Evolutionary conservation across 1,284 basidiomycete species (phyloP).

Genomic region (Leccinum angustisporum): DNA sequence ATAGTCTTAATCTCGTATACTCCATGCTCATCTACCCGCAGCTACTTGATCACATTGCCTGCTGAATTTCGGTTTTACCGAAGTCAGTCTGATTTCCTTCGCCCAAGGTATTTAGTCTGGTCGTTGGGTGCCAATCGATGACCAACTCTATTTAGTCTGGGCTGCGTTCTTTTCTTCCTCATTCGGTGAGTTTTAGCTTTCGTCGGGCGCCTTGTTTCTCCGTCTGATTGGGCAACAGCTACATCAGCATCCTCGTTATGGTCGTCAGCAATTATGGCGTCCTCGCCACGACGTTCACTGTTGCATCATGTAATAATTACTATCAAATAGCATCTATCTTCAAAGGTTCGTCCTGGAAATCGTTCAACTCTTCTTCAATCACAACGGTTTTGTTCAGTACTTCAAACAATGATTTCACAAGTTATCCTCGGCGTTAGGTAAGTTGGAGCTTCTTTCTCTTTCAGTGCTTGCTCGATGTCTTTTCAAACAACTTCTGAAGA

Average conservation of each 20-base stretch:
- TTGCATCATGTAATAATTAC: constrained; percentile 28
- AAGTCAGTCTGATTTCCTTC: constrained; percentile 32
- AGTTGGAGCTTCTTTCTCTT: not conserved
- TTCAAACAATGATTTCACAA: constrained; percentile 39
- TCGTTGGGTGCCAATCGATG: not conserved
- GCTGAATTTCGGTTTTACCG: constrained; percentile 43
- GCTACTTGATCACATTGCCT: constrained; percentile 42
- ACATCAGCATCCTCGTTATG: constrained; percentile 40
- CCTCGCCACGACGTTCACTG: constrained; percentile 35
- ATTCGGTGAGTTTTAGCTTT: constrained; percentile 31
- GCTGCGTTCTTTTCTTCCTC: constrained; percentile 39
- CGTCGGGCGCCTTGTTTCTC: too few relatives aligned
- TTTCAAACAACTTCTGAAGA: constrained; percentile 16
- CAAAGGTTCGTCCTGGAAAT: constrained; percentile 31
- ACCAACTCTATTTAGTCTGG: constrained; percentile 22
- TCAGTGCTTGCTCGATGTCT: not conserved
- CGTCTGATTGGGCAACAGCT: constrained; percentile 31
- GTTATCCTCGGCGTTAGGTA: constrained; percentile 34
- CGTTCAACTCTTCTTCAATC: not conserved
- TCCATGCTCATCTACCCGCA: constrained; percentile 12
- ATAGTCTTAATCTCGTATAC: not conserved
- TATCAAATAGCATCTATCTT: constrained; percentile 33
- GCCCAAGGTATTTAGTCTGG: constrained; percentile 26
- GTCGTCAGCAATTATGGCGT: constrained; percentile 40
- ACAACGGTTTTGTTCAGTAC: constrained; percentile 13